phyloP scores from a whole-genome alignment of 495 filamentous ascomycete genomes.

The Achaetomiella virescens region DNA sequence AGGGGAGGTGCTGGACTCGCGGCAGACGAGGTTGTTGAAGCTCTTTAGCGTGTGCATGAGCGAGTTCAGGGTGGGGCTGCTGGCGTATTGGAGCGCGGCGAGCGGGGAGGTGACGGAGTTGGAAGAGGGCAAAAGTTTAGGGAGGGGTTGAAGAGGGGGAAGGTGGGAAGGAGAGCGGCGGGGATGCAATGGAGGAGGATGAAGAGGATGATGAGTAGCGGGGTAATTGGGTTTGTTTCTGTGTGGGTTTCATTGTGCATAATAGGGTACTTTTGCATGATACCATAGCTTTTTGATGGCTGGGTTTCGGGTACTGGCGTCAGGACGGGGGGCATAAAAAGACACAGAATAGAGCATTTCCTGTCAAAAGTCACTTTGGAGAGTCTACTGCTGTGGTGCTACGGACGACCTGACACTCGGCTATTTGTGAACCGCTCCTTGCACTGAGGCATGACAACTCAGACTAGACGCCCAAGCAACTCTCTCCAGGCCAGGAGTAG shows the following conservation, averaged over 20 bases:
- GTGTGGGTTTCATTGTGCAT: constrained; percentile 14
- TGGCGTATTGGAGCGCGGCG: constrained; percentile 65
- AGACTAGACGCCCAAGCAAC: background rate
- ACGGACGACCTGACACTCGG: background rate
- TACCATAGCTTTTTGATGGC: constrained; percentile 25
- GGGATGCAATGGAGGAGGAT: constrained; percentile 15
- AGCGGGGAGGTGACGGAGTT: constrained; percentile 55
- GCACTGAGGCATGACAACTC: background rate
- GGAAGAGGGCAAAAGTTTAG: constrained; percentile 25
- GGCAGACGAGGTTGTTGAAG: constrained; percentile 90
- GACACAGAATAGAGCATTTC: background rate
- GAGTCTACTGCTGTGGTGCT: background rate
- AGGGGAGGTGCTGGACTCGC: constrained; percentile 74
- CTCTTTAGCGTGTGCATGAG: constrained; percentile 82
- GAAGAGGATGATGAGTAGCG: constrained; percentile 16
- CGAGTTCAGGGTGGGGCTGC: constrained; percentile 75
- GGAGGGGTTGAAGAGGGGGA: constrained; percentile 35
- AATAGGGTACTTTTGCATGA: constrained; percentile 21
- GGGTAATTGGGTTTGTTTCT: background rate
- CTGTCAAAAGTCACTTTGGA: background rate
- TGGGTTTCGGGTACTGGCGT: constrained; percentile 13
- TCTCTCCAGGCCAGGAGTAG: constrained; percentile 23
- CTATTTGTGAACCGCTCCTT: too few relatives aligned
- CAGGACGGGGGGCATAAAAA: background rate
- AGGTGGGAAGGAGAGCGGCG: constrained; percentile 13